A percentile compares a stretch with the other conserved stretches of the same genome.
phyloP scores from a whole-genome alignment of 2,329 filamentous ascomycete genomes.

The Trichoderma sp. region DNA sequence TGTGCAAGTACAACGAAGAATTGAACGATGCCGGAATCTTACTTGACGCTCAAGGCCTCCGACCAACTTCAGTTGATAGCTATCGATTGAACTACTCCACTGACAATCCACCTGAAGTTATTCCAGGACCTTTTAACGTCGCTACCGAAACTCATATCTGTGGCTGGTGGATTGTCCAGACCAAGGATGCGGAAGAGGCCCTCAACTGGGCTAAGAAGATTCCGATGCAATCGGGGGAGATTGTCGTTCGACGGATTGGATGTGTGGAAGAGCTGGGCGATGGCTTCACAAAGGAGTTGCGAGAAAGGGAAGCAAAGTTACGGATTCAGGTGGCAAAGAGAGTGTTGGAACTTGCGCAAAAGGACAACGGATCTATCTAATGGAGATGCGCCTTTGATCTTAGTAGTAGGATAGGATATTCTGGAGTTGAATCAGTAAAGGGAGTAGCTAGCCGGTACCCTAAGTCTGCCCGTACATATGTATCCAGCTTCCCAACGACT shows the following conservation, averaged over 20 bases:
- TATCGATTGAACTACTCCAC: conserved; percentile 32
- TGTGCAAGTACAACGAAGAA: conserved; percentile 33
- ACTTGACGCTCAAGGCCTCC: conserved; percentile 32
- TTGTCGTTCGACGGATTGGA: conserved; percentile 31
- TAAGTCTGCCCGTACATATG: not conserved
- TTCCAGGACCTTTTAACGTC: conserved; percentile 35
- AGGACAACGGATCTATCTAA: not conserved
- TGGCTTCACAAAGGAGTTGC: conserved; percentile 25
- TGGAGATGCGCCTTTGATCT: not conserved
- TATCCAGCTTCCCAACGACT: not conserved
- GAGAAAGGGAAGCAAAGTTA: conserved; percentile 18
- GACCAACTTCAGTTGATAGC: conserved; percentile 29
- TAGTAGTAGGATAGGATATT: not conserved
- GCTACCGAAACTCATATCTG: conserved; percentile 30
- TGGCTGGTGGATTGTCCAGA: conserved; percentile 37
- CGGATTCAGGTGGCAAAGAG: conserved; percentile 19
- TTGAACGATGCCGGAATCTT: conserved; percentile 32
- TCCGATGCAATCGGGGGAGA: conserved; percentile 31
- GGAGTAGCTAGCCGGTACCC: no score
- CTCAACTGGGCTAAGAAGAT: conserved; percentile 35
- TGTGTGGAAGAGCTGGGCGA: conserved; percentile 28
- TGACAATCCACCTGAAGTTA: conserved; percentile 25
- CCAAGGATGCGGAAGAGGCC: conserved; percentile 33
- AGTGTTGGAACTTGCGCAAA: not conserved
- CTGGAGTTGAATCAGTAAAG: not conserved